Conservation (phyloP, 1,139 yeast species). For the Diutina pseudorugosa region DNA sequence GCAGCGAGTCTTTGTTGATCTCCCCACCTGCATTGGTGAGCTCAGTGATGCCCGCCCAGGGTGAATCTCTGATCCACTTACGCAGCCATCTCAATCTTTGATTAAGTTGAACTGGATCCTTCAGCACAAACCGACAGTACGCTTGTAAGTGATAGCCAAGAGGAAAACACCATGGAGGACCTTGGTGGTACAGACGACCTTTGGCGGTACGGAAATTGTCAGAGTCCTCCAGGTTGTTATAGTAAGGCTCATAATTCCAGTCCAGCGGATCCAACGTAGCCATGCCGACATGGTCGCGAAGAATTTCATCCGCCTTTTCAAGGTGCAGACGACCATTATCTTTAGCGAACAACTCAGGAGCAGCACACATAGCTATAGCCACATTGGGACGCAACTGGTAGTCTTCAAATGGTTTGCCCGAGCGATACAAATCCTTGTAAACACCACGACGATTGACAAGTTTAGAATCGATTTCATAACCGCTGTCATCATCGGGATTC, state of each 20-base stretch:
- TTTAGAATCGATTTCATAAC: conserved; percentile 48
- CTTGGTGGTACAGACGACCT: conserved; percentile 96
- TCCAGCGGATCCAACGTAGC: conserved; percentile 87
- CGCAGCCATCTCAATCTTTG: conserved; percentile 52
- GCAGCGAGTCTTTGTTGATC: conserved; percentile 74
- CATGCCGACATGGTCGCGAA: conserved; percentile 89
- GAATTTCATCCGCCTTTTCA: conserved; percentile 51
- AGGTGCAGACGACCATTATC: conserved; percentile 53
- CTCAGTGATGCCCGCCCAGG: conserved; percentile 93
- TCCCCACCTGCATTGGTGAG: conserved; percentile 82
- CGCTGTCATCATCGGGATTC: conserved; percentile 35
- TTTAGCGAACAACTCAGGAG: conserved; percentile 77
- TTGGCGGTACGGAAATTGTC: conserved; percentile 86
- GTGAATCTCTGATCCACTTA: conserved; percentile 56
- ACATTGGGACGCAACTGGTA: conserved; percentile 89
- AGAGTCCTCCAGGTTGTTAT: conserved; percentile 67
- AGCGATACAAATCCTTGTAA: conserved; percentile 71
- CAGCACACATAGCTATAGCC: conserved; percentile 83
- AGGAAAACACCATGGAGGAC: conserved; percentile 98
- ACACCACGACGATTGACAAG: conserved; percentile 85
- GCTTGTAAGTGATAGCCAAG: conserved; percentile 83
- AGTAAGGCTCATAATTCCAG: conserved; percentile 82
- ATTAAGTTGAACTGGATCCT: conserved; percentile 38
- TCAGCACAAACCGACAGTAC: conserved; percentile 22
- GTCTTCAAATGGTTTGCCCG: conserved; percentile 86